A percentile compares a stretch with the other conserved stretches of the same genome.
phyloP scores from a whole-genome alignment of 2,329 filamentous ascomycete species.

The Rhexocercosporidium sp. region DNA sequence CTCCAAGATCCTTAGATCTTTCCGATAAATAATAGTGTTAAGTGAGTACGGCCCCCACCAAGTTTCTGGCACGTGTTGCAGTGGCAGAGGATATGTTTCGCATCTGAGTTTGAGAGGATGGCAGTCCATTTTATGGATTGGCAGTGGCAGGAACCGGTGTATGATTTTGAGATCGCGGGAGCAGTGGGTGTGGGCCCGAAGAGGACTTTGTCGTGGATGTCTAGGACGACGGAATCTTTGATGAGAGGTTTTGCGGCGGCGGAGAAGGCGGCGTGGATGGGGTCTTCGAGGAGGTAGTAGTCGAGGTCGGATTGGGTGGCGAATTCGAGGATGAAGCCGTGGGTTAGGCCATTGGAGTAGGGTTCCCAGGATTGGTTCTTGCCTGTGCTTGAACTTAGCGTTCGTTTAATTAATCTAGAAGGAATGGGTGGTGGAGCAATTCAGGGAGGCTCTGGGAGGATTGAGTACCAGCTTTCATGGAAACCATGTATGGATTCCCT shows the following conservation, averaged over 20 bases:
- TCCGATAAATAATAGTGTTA: not conserved
- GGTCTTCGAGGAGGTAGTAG: conserved; percentile 15
- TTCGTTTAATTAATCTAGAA: too few species aligned
- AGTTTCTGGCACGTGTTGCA: not conserved
- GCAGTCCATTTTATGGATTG: not conserved
- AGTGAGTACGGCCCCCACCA: not conserved
- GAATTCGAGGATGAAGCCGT: conserved; percentile 14
- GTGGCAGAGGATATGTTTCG: not conserved
- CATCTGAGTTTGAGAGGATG: not conserved
- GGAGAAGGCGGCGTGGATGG: conserved; percentile 14
- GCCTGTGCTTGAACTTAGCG: not conserved
- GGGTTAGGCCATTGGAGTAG: conserved; percentile 12
- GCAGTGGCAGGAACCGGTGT: not conserved
- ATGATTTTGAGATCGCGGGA: not conserved
- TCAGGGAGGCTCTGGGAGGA: too few species aligned
- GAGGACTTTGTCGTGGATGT: conserved; percentile 14
- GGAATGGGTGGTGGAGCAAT: too few species aligned
- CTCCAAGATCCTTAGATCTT: not conserved
- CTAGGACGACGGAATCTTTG: conserved; percentile 15
- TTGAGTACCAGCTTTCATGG: not conserved
- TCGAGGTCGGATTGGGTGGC: conserved; percentile 8
- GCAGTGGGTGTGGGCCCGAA: conserved; percentile 8
- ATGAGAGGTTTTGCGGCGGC: conserved; percentile 12
- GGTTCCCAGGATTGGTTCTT: conserved; percentile 18
- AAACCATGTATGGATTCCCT: not conserved